Evolutionary conservation across 148 eudicot species (phyloP), one percentile per base, ranked within the genome.

Genomic region (Rhododendron griersonianum): DNA sequence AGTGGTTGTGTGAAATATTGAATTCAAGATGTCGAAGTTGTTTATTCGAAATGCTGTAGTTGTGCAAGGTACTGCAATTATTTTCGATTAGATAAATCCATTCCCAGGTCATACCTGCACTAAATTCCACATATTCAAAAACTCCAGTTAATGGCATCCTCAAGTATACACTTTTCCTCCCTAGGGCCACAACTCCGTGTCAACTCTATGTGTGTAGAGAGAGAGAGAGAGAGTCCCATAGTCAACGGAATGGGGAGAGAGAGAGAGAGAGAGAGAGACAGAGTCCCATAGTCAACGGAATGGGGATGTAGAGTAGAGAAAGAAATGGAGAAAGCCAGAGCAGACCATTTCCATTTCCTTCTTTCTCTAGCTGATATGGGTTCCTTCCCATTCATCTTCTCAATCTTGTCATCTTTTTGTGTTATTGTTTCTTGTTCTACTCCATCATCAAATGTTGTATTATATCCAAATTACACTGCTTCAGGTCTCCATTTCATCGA

Each of bases 391-490:
- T 9, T 48, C 51, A 48, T 48, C 51, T 8, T 48, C 51, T 23
- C 37, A 39, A 55, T 89, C 30, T 53, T 87, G 74, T 87, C 83
- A 18, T 84, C 84, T 75, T 5, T 50, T 50, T 88, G 82, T 48
- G 28, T 86, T 69, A 48, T 90, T 39, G 86, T 85, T 41, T 86
- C 85, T 11, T 85, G 88, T 25, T 55, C 81, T 53, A 11, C 15
- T 50, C 53, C 53, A 50, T 91, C 73, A 35, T 67, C 87, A 7
- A 90, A 90, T 45, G 87, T 85, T 33, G 63, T 50, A 50, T 50
- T 90, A n/a, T 83, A 89, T 71, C 96, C 97, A 7, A 93, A 90
- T 84, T 94, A 87, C 90, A 92, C 91, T 3, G 96, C 92, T 11
- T 2, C 53, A 10, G 53, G 15, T 13, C 3, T 50, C 3, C 53